Conservation (phyloP, 2,329 filamentous ascomycete genomes). For the Beauveria australis region DNA sequence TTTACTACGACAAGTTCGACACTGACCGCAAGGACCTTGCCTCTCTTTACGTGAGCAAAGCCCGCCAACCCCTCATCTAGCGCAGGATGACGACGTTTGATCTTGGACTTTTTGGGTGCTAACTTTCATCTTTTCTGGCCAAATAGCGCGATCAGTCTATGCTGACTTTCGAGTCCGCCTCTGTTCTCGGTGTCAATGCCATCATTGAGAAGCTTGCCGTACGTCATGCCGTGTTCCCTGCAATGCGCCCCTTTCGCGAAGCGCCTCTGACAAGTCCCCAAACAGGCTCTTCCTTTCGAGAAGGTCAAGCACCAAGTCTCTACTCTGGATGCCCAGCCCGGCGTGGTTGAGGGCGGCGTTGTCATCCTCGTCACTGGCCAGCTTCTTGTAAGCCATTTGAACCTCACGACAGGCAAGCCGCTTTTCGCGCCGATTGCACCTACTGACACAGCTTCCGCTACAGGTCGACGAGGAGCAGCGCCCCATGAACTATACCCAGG, state of each 20-base stretch:
- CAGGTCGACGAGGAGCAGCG: conserved; percentile 79
- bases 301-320: conserved; percentile 71
- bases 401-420: not conserved
- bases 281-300: conserved; percentile 67
- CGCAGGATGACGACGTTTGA: not conserved
- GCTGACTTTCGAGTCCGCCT: conserved; percentile 80
- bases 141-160: conserved; percentile 72
- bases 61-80: conserved; percentile 1
- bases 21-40: conserved; percentile 54
- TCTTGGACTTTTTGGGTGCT: not conserved
- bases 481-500: conserved; percentile 86
- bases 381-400: conserved; percentile 58
- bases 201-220: conserved; percentile 82
- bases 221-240: conserved; percentile 23
- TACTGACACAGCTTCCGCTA: not conserved
- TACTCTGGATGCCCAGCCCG: conserved; percentile 79
- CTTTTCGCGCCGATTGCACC: not conserved
- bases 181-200: conserved; percentile 50
- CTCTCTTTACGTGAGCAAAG: conserved; percentile 69
- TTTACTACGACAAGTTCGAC: conserved; percentile 90
- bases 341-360: conserved; percentile 55
- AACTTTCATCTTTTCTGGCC: not conserved
- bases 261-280: not conserved
- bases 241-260: not conserved
- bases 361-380: conserved; percentile 83